These are phyloP conservation scores for Pseudoturritis turrita DNA, from an alignment of 345 rosid genomes.

Conservation along the genomic window DNA sequence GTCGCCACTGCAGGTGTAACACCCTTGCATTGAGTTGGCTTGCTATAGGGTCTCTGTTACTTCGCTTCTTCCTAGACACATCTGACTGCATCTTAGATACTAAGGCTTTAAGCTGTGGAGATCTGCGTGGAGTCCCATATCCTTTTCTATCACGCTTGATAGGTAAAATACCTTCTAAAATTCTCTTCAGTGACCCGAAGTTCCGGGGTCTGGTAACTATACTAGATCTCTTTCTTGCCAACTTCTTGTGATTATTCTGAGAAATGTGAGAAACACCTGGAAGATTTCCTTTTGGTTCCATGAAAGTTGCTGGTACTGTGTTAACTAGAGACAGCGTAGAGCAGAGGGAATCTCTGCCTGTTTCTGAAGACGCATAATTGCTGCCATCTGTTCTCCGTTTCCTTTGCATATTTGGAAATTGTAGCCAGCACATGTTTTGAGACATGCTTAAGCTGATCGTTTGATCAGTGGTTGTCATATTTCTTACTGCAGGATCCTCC, in stretches of 20 bases:
- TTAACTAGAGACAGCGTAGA: constrained; percentile 10
- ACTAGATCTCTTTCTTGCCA: constrained; percentile 51
- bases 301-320: constrained; percentile 7
- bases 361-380: constrained; percentile 17
- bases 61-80: constrained; percentile 48
- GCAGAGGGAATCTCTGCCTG: constrained; percentile 5
- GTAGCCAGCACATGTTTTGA: constrained; percentile 4
- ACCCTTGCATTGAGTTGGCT: constrained; percentile 14
- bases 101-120: not conserved
- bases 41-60: constrained; percentile 29
- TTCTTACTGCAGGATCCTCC: not conserved
- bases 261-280: constrained; percentile 24
- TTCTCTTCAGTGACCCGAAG: constrained; percentile 38
- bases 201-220: constrained; percentile 33
- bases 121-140: not conserved
- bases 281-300: constrained; percentile 21
- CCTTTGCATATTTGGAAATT: constrained; percentile 35
- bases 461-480: constrained; percentile 28
- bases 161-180: constrained; percentile 15
- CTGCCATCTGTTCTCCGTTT: constrained; percentile 51
- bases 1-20: constrained; percentile 5
- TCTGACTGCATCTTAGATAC: constrained; percentile 25
- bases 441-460: constrained; percentile 12
- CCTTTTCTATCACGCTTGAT: constrained; percentile 21
- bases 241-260: constrained; percentile 24